Conservation (phyloP, 2,329 filamentous ascomycete genomes). For the Fusarium sp. region DNA sequence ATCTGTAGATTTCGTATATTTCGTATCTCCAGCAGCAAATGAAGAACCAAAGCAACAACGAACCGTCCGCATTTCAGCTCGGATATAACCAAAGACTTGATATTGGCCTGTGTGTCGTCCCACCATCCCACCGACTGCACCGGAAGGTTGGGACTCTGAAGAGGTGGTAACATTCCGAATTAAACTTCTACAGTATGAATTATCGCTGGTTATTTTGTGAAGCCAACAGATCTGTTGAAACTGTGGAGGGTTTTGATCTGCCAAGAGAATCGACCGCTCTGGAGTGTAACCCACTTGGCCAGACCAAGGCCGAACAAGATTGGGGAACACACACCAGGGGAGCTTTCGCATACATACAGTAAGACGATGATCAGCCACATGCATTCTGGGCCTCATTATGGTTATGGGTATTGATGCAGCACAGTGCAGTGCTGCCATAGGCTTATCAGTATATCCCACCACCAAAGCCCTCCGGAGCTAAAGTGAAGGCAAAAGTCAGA, state of each 20-base stretch:
- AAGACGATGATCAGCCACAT: conserved; percentile 17
- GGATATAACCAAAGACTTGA: not conserved
- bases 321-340: not conserved
- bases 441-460: conserved; percentile 9
- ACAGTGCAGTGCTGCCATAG: not conserved
- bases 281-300: not conserved
- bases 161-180: conserved; percentile 2
- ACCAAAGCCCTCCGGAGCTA: conserved; percentile 15
- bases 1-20: too few species aligned
- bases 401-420: conserved; percentile 10
- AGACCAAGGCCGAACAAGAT: not conserved
- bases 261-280: conserved; percentile 8
- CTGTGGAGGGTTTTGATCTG: not conserved
- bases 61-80: not conserved
- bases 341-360: conserved; percentile 9
- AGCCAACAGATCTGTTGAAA: too few species aligned
- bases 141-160: conserved; percentile 6
- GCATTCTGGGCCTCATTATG: not conserved
- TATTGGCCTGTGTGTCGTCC: conserved; percentile 13
- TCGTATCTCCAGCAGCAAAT: conserved; percentile 1
- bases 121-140: conserved; percentile 9
- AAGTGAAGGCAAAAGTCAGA: conserved; percentile 12
- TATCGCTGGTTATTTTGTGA: not conserved
- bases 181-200: conserved; percentile 11
- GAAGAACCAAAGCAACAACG: not conserved